Conservation (phyloP, 1,284 basidiomycete species). For the Neotropicomus parvogracilis region DNA sequence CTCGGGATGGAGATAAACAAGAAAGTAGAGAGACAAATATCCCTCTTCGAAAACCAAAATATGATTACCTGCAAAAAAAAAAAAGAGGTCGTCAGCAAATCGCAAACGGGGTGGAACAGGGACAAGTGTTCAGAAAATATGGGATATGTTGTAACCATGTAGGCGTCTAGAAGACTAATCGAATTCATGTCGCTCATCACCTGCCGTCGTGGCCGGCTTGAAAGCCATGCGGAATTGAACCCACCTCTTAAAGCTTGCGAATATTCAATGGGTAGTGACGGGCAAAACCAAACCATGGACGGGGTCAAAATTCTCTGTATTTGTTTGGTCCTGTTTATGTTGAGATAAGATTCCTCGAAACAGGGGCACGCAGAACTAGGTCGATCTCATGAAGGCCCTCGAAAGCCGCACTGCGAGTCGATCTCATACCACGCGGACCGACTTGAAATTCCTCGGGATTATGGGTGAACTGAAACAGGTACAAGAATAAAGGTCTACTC, state of each 20-base stretch:
- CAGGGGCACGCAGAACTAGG: not conserved
- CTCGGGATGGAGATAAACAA: not conserved
- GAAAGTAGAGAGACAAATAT: not conserved
- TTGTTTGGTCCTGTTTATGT: conserved; percentile 19
- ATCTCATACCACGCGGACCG: conserved; percentile 1
- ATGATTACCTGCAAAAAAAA: conserved; percentile 8
- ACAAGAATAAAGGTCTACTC: conserved; percentile 22
- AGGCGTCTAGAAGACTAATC: conserved; percentile 85
- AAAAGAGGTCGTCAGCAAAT: conserved; percentile 9
- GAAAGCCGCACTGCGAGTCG: not conserved
- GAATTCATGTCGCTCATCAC: conserved; percentile 59
- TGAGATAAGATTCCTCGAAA: conserved; percentile 11
- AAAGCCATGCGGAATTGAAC: conserved; percentile 30
- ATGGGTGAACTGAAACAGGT: conserved; percentile 10
- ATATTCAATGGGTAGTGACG: too few species aligned
- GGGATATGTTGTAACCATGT: conserved; percentile 30
- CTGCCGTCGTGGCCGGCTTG: conserved; percentile 6
- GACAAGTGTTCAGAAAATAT: conserved; percentile 35
- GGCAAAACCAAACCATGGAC: too few species aligned
- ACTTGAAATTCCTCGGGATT: conserved; percentile 8
- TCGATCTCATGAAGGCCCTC: conserved; percentile 3
- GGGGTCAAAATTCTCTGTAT: not conserved
- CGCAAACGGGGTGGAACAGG: conserved; percentile 1
- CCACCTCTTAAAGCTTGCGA: conserved; percentile 44
- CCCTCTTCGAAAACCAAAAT: not conserved